These are phyloP conservation scores for Senecio squalidus DNA, from an alignment of 140 eudicot species.

Conservation along the genomic window DNA sequence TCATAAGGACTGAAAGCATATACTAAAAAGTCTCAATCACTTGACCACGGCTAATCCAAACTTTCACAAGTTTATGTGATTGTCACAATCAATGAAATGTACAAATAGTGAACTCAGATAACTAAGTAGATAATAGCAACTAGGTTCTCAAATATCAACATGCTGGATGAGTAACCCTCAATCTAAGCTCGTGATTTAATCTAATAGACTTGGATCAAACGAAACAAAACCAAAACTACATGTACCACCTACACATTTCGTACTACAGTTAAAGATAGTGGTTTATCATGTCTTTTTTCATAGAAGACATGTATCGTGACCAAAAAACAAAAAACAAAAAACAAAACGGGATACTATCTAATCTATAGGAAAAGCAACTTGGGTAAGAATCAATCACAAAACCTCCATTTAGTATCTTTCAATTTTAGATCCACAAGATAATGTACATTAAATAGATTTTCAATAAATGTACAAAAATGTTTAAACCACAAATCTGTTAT, in stretches of 20 bases:
- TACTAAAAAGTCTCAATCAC: no score
- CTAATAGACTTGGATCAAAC: background rate
- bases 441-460: slow-evolving; percentile 34
- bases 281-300: no score
- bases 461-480: slow-evolving; percentile 39
- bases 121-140: background rate
- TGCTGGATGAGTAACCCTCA: background rate
- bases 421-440: slow-evolving; percentile 21
- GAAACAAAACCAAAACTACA: background rate
- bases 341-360: slow-evolving; percentile 5
- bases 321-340: no score
- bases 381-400: slow-evolving; percentile 12
- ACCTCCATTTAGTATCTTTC: slow-evolving; percentile 1
- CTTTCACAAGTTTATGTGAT: no score
- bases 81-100: no score
- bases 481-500: slow-evolving; percentile 35
- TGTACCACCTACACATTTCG: background rate
- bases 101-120: no score
- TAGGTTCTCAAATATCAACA: background rate
- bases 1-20: no score
- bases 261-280: background rate
- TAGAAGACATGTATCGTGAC: no score
- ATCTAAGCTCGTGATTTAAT: background rate
- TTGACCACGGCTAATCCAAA: no score
- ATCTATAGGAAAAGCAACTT: slow-evolving; percentile 2